phyloP scores from a whole-genome alignment of 257 asterid genomes.

The Verbena officinalis region DNA sequence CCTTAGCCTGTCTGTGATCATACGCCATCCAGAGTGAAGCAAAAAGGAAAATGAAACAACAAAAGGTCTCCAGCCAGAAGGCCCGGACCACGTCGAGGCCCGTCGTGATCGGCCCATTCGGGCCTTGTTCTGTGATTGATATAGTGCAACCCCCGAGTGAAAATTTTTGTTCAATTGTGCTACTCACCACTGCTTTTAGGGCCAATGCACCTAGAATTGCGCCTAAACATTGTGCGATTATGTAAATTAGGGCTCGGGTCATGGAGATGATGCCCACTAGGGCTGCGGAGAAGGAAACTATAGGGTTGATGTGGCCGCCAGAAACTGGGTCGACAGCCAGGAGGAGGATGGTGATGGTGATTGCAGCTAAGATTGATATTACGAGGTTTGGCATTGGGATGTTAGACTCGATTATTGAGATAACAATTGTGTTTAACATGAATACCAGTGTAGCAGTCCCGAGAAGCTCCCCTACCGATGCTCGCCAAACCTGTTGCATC shows the following conservation, averaged over 20 bases:
- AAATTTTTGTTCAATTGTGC: constrained; percentile 40
- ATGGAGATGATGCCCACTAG: constrained; percentile 72
- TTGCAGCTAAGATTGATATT: constrained; percentile 51
- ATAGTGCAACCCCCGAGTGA: constrained; percentile 80
- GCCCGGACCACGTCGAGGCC: constrained; percentile 65
- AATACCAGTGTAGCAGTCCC: constrained; percentile 73
- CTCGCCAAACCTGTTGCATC: constrained; percentile 68
- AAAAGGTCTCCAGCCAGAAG: constrained; percentile 65
- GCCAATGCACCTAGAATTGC: constrained; percentile 72
- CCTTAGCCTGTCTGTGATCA: constrained; percentile 63
- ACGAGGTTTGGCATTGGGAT: constrained; percentile 59
- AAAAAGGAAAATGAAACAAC: constrained; percentile 60
- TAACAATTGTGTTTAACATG: constrained; percentile 68
- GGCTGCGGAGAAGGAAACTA: constrained; percentile 75
- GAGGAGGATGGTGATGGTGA: constrained; percentile 57
- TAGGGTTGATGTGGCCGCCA: constrained; percentile 86
- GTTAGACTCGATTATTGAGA: constrained; percentile 53
- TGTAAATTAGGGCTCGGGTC: constrained; percentile 58
- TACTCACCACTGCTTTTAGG: constrained; percentile 60
- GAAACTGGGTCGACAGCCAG: constrained; percentile 74
- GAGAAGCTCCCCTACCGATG: constrained; percentile 70
- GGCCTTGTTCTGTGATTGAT: constrained; percentile 51
- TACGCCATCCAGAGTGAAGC: constrained; percentile 85
- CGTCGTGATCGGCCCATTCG: constrained; percentile 41
- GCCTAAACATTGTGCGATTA: constrained; percentile 58